Percentiles rank a stretch among this genome's conserved stretches.
Conservation (phyloP, 2,329 filamentous ascomycete genomes). For the Pseudocercospora musae region DNA sequence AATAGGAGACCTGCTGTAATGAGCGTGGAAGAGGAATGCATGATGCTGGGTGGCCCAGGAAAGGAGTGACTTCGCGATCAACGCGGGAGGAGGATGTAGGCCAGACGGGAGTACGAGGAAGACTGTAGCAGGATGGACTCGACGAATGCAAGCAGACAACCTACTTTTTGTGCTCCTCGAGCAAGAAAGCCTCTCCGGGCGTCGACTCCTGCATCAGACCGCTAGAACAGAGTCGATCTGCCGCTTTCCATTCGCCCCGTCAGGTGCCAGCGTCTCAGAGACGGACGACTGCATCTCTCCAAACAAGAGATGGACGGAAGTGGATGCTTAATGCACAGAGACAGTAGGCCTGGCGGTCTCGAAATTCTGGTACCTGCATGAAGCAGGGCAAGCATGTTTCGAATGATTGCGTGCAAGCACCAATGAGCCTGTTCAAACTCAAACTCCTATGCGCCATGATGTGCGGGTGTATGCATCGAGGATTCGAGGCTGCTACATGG, state of each 20-base stretch:
- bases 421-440: background rate
- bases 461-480: background rate
- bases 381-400: slow-evolving; percentile 1
- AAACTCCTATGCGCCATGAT: background rate
- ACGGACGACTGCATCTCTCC: background rate
- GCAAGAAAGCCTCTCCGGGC: background rate
- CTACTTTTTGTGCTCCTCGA: background rate
- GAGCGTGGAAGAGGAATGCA: background rate
- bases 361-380: background rate
- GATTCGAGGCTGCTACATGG: no score
- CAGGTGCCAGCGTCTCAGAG: background rate
- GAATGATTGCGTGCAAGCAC: background rate
- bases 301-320: background rate
- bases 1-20: slow-evolving; percentile 16
- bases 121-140: background rate
- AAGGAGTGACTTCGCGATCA: slow-evolving; percentile 7
- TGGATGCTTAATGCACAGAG: background rate
- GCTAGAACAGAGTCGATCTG: background rate
- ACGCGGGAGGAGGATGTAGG: background rate
- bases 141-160: background rate
- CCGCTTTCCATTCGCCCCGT: background rate
- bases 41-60: slow-evolving; percentile 9
- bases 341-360: background rate
- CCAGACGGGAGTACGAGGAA: background rate
- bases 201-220: background rate